Conservation (phyloP, 2,329 filamentous ascomycete species). For the Penicillium sclerotigenum region DNA sequence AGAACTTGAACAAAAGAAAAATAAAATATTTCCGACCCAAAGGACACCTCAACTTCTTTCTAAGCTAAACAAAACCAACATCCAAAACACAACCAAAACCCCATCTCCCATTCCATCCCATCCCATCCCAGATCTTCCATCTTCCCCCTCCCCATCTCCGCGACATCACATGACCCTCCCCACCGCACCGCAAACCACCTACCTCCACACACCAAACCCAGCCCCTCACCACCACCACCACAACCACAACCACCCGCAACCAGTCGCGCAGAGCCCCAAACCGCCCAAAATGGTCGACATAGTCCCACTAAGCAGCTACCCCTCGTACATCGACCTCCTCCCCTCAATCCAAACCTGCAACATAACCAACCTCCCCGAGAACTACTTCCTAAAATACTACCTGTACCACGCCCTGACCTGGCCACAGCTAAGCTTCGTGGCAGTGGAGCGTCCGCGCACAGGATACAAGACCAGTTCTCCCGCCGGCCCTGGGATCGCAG, state of each 20-base stretch:
- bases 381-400: slow-evolving; percentile 99
- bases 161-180: slow-evolving; percentile 12
- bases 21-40: background rate
- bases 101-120: background rate
- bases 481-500: slow-evolving; percentile 16
- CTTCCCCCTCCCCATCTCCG: background rate
- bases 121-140: background rate
- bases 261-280: too few relatives aligned
- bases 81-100: too few relatives aligned
- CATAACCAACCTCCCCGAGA: slow-evolving; percentile 97
- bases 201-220: background rate
- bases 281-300: slow-evolving; percentile 48
- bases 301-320: slow-evolving; percentile 46
- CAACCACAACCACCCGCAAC: too few relatives aligned
- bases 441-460: slow-evolving; percentile 80
- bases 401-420: slow-evolving; percentile 97
- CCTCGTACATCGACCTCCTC: slow-evolving; percentile 75
- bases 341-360: slow-evolving; percentile 92
- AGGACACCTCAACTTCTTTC: background rate
- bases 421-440: slow-evolving; percentile 95
- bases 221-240: background rate
- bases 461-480: slow-evolving; percentile 74
- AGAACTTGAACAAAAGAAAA: background rate
- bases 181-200: background rate
- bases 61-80: background rate